These are phyloP conservation scores for Chimonanthus salicifolius DNA, from an alignment of 164 flowering plant genomes.

Conservation along the genomic window DNA sequence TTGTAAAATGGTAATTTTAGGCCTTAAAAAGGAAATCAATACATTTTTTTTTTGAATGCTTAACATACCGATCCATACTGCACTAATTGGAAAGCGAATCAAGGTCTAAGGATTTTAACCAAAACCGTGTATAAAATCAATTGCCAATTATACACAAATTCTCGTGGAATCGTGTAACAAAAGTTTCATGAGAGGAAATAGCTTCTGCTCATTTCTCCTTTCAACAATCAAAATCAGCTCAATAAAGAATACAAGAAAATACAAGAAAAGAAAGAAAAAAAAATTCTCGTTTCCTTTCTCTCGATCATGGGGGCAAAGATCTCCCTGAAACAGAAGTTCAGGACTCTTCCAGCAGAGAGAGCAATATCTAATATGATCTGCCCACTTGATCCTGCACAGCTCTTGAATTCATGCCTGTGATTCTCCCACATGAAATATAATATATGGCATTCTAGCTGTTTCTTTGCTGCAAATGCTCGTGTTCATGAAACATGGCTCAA, in stretches of 20 bases:
- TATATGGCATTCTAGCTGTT: neutral
- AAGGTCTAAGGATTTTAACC: no score
- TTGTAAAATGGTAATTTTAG: no score
- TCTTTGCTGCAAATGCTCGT: neutral
- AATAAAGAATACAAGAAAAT: neutral
- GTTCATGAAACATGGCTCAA: neutral
- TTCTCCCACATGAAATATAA: neutral
- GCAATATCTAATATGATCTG: neutral
- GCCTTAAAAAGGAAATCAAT: no score
- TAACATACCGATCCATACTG: no score
- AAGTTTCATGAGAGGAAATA: neutral
- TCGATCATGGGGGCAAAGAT: neutral
- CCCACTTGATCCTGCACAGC: neutral
- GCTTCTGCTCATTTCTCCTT: neutral
- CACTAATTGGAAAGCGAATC: no score
- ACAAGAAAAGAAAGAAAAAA: neutral
- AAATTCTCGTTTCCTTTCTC: neutral
- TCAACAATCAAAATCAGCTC: neutral
- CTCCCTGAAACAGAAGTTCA: neutral
- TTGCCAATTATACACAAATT: no score
- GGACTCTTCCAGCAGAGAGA: neutral
- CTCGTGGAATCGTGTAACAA: no score
- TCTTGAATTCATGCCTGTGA: neutral
- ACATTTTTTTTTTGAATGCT: no score
- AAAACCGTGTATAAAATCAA: no score